Conservation (phyloP, 225 moss, liverwort and hornwort genomes). For the Thuidium tamariscinum region DNA sequence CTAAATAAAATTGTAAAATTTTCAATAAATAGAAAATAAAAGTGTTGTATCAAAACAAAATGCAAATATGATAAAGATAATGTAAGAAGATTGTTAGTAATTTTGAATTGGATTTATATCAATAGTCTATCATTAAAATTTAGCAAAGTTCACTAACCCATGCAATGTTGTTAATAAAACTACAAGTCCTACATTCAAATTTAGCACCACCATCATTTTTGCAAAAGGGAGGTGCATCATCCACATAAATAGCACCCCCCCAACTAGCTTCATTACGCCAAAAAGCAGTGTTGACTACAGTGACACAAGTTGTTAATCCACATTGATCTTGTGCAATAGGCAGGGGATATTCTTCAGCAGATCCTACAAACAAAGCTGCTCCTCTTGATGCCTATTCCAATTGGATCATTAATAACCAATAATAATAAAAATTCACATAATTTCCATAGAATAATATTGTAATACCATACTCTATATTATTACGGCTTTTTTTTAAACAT, state of each 20-base stretch:
- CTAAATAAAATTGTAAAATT: not conserved
- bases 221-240: slow-evolving; percentile 15
- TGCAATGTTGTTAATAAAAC: slow-evolving; percentile 21
- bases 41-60: too few relatives aligned
- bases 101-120: not conserved
- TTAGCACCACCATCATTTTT: slow-evolving; percentile 10
- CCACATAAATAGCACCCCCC: slow-evolving; percentile 36
- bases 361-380: slow-evolving; percentile 19
- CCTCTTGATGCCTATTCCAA: slow-evolving; percentile 15
- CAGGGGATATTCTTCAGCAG: not conserved
- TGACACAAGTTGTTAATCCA: slow-evolving; percentile 18
- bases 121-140: not conserved
- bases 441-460: not conserved
- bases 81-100: not conserved
- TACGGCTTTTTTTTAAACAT: not conserved
- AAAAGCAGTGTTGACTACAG: slow-evolving; percentile 19
- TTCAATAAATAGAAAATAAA: not conserved
- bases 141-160: slow-evolving; percentile 1
- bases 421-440: not conserved
- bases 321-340: not conserved
- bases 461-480: not conserved
- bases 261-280: slow-evolving; percentile 13
- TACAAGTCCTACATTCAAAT: slow-evolving; percentile 31
- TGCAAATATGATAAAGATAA: too few relatives aligned
- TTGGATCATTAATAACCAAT: not conserved